Conservation (phyloP, 371 early-diverging fungal genomes). For the Zancudomyces culisetae region DNA sequence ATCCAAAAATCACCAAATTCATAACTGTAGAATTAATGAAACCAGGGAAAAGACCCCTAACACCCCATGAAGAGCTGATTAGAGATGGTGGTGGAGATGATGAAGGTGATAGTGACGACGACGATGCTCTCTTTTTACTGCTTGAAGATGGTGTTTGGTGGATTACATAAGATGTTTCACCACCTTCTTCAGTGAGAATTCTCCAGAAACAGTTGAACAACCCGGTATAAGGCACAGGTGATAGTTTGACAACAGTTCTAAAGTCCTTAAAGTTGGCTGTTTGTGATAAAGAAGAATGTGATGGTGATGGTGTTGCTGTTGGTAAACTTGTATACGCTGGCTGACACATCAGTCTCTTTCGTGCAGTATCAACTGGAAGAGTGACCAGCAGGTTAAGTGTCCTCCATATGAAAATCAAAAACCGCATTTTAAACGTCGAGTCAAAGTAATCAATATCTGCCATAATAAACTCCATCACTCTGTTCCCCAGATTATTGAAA, state of each 20-base stretch:
- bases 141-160: neutral
- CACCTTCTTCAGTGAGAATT: conserved; percentile 78
- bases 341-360: conserved; percentile 66
- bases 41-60: conserved; percentile 60
- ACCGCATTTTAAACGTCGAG: conserved; percentile 41
- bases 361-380: conserved; percentile 73
- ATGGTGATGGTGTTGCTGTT: neutral
- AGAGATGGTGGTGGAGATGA: conserved; percentile 3
- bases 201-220: conserved; percentile 56
- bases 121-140: conserved; percentile 7
- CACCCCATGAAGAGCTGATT: conserved; percentile 34
- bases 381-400: conserved; percentile 47
- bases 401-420: conserved; percentile 25
- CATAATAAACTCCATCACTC: conserved; percentile 24
- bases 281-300: neutral
- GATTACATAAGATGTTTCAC: conserved; percentile 4
- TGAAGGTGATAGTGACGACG: conserved; percentile 6
- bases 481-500: conserved; percentile 42
- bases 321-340: conserved; percentile 13
- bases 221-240: conserved; percentile 69
- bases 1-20: conserved; percentile 34
- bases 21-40: conserved; percentile 44
- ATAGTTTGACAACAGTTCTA: conserved; percentile 47
- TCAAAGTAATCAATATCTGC: conserved; percentile 41
- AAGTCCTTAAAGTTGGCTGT: conserved; percentile 19